Conservation (phyloP, 2,329 filamentous ascomycete species). For the Nothopassalora personata region DNA sequence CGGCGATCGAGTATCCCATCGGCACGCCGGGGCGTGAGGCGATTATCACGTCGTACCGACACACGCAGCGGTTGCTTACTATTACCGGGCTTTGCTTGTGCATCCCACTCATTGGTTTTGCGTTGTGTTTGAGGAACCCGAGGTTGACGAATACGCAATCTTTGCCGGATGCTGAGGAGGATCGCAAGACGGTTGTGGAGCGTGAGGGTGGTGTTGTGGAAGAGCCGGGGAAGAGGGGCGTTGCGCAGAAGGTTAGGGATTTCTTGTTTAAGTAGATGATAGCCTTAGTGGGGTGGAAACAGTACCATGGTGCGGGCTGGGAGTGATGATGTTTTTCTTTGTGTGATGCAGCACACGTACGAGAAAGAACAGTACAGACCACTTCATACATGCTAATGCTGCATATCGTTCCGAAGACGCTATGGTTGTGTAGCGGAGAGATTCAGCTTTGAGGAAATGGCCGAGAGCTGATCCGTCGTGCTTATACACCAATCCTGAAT, state of each 20-base stretch:
- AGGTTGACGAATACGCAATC: conserved; percentile 44
- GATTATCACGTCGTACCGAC: conserved; percentile 42
- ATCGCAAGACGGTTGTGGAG: neutral
- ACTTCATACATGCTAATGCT: too few relatives aligned
- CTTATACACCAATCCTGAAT: too few relatives aligned
- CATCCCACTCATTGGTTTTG: conserved; percentile 43
- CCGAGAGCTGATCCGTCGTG: too few relatives aligned
- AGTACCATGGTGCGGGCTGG: neutral
- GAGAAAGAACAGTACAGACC: too few relatives aligned
- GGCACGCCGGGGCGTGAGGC: conserved; percentile 43
- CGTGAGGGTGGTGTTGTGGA: neutral
- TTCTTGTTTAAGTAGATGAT: conserved; percentile 3
- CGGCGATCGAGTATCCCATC: conserved; percentile 36
- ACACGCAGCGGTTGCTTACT: conserved; percentile 45
- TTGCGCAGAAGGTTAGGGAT: neutral
- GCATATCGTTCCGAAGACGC: too few relatives aligned
- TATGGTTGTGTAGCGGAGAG: too few relatives aligned
- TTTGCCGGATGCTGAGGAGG: conserved; percentile 37
- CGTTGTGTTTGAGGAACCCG: conserved; percentile 44
- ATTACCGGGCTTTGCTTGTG: conserved; percentile 49
- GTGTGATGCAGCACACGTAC: neutral
- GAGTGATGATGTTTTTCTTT: neutral
- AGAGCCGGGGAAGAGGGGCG: neutral
- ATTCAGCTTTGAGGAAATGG: too few relatives aligned
- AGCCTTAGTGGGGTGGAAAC: neutral